phyloP scores from a whole-genome alignment of 805 yeast genomes.

The Ogataea sp. region DNA sequence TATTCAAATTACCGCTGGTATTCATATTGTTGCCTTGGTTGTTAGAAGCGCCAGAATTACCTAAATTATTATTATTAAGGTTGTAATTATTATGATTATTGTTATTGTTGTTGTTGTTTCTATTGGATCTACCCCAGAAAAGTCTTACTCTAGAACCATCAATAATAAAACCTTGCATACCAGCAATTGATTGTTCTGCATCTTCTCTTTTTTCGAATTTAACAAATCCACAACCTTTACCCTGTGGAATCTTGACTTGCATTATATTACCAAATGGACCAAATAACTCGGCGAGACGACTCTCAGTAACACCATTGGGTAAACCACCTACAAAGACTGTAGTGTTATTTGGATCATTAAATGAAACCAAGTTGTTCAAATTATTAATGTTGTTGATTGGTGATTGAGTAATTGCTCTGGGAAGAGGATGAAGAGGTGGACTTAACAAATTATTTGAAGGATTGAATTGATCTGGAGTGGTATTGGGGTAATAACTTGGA shows the following conservation, averaged over 20 bases:
- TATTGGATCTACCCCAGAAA: constrained; percentile 74
- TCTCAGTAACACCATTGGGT: constrained; percentile 55
- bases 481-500: neutral
- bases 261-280: constrained; percentile 66
- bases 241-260: constrained; percentile 68
- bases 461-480: neutral
- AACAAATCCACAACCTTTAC: constrained; percentile 76
- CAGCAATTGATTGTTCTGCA: constrained; percentile 70
- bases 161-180: constrained; percentile 71
- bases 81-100: too few relatives aligned
- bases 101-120: too few relatives aligned
- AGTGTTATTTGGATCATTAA: constrained; percentile 61
- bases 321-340: constrained; percentile 66
- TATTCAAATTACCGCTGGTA: neutral
- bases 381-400: too few relatives aligned
- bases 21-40: too few relatives aligned
- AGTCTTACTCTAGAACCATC: constrained; percentile 68
- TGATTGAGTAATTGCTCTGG: too few relatives aligned
- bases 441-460: too few relatives aligned
- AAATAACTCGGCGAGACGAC: constrained; percentile 51
- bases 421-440: too few relatives aligned
- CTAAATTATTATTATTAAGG: too few relatives aligned
- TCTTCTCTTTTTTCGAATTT: constrained; percentile 58
- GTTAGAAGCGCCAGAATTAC: too few relatives aligned
- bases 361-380: too few relatives aligned